Evolutionary conservation across 306 rosid genomes (phyloP).

Genomic region (Castanea mollissima): DNA sequence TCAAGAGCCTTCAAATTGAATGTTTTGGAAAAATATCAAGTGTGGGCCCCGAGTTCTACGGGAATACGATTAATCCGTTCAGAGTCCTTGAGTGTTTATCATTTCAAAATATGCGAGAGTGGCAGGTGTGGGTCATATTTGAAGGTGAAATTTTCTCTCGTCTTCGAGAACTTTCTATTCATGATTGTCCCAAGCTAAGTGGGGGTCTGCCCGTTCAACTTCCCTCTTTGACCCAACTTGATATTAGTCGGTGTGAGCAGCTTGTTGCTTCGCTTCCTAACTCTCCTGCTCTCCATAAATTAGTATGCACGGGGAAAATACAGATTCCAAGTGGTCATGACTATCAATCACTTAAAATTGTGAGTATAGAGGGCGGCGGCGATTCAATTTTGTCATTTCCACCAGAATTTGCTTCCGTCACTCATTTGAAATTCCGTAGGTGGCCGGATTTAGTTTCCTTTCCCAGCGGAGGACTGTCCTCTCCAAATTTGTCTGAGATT

Average conservation of each 20-base stretch:
- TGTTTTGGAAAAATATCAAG: not conserved
- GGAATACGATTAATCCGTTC: not conserved
- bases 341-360: too few species aligned
- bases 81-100: not conserved
- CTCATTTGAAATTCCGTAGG: too few species aligned
- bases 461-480: too few species aligned
- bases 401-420: too few species aligned
- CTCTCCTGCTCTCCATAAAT: too few species aligned
- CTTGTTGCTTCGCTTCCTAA: too few species aligned
- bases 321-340: too few species aligned
- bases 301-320: too few species aligned
- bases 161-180: conserved; percentile 9
- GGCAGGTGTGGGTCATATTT: conserved; percentile 6
- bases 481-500: too few species aligned
- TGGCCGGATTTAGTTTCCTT: too few species aligned
- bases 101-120: not conserved
- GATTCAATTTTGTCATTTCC: too few species aligned
- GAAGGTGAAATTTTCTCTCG: not conserved
- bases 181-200: conserved; percentile 27
- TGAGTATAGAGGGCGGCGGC: too few species aligned
- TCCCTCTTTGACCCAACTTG: conserved; percentile 31
- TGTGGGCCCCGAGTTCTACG: conserved; percentile 3
- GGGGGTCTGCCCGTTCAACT: conserved; percentile 33
- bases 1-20: conserved; percentile 18
- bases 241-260: not conserved